A percentile compares a stretch with the other conserved stretches of the same genome.
Conservation (phyloP, 148 eudicot genomes). For the Euryodendron excelsum region DNA sequence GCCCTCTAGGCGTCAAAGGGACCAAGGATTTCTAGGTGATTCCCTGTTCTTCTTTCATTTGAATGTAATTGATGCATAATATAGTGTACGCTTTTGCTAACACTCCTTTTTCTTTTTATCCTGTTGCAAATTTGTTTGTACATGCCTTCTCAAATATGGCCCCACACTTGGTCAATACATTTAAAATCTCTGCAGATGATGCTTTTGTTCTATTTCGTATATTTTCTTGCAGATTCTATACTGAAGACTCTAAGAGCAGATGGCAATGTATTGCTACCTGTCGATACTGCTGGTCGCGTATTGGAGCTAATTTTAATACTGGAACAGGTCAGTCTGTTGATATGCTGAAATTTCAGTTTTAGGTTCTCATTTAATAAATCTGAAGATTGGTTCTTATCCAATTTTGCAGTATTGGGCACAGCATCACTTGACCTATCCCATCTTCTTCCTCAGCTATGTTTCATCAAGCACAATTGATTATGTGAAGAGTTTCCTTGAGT, state of each 20-base stretch:
- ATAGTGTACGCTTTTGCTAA: not conserved
- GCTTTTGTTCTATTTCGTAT: not conserved
- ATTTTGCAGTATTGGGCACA: constrained; percentile 92
- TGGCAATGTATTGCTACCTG: constrained; percentile 88
- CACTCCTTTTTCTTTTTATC: not conserved
- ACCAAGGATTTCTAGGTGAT: constrained; percentile 85
- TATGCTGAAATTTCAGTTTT: not conserved
- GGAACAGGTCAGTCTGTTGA: constrained; percentile 62
- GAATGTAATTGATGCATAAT: not conserved
- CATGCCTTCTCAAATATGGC: not conserved
- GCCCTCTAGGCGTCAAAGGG: constrained; percentile 90
- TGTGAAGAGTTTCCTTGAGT: constrained; percentile 94
- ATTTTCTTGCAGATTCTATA: constrained; percentile 52
- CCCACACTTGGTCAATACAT: not conserved
- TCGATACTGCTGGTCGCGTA: constrained; percentile 96
- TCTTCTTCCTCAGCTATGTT: constrained; percentile 86
- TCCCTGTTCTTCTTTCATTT: not conserved
- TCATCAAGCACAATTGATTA: constrained; percentile 92
- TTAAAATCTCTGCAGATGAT: no score
- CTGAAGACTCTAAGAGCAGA: constrained; percentile 64
- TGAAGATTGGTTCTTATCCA: constrained; percentile 16
- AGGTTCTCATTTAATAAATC: not conserved
- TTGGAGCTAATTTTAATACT: constrained; percentile 73
- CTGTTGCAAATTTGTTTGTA: not conserved
- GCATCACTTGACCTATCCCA: constrained; percentile 79